Evolutionary conservation across 2,329 filamentous ascomycete species (phyloP), one percentile per base, ranked within the genome.

Genomic region (Rugonectria rugulosa): DNA sequence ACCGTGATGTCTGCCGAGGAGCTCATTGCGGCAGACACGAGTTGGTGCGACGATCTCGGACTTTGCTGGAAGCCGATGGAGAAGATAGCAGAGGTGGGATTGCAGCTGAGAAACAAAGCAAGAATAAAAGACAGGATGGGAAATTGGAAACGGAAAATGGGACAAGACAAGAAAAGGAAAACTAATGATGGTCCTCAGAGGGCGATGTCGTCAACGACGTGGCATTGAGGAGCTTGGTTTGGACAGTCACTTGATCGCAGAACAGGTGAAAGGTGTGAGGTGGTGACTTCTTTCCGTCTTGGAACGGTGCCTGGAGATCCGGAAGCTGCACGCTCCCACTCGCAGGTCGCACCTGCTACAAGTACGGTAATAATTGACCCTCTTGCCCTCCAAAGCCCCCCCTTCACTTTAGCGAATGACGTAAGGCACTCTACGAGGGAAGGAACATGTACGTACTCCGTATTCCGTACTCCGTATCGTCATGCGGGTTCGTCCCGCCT

Each of bases 1-100:
- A 64, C 55, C 61, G 65, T 41, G 52, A 66, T 57, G 46, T 73
- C 69, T 38, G 64, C 63, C 14, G 66, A 64, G 37, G 68, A 65
- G 61, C 68, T 66, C 70, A 72, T 72, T 29, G 32, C 29, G 32
- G 41, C 34, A 38, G n/a, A n/a, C 37, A 10, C 8, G 14, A 26
- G 8, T 20, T 17, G 21, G 6, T 24, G 27, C 9, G n/a, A 32
- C 9, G 10, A 17, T 32, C 26, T 38, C 19, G 26, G 11, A n/a
- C 10, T 36, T 36, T 44, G 14, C 11, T 11, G 36, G 10, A 17
- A 38, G 34, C 23, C 21, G 26, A 15, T 3, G n/a, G 32, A 15
- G 2, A 19, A 14, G 17, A 24, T 36, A 19, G 12, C 42, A 19
- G 7, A n/a, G n/a, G 10, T 43, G 11, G 38, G 47, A n/a, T n/a